phyloP scores from a whole-genome alignment of 148 eudicot species.

The Spergularia marina region DNA sequence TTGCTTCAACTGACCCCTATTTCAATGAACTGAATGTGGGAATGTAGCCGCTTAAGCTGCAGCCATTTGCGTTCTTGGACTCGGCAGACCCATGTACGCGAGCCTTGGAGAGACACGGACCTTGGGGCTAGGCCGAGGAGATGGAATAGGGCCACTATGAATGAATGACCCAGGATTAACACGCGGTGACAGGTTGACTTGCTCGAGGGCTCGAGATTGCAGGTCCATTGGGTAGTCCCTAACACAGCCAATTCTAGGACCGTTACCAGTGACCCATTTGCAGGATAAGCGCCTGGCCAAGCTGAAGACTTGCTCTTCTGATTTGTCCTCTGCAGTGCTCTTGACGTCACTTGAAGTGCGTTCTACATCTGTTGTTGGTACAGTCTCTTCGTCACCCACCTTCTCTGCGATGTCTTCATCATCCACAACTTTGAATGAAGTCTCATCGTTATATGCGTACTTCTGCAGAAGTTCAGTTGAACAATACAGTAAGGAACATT shows the following conservation, averaged over 20 bases:
- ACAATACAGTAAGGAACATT: not conserved
- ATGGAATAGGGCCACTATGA: constrained; percentile 49
- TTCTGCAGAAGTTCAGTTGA: constrained; percentile 39
- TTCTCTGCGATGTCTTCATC: constrained; percentile 37
- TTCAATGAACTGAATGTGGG: not conserved
- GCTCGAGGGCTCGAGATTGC: constrained; percentile 84
- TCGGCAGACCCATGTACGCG: constrained; percentile 57
- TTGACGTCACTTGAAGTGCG: constrained; percentile 11
- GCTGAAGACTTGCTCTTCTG: constrained; percentile 28
- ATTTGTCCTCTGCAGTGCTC: not conserved
- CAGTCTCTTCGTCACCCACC: constrained; percentile 16
- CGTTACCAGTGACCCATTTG: constrained; percentile 73
- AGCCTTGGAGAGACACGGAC: constrained; percentile 42
- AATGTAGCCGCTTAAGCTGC: constrained; percentile 22
- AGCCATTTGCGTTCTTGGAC: constrained; percentile 58
- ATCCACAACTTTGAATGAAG: constrained; percentile 33
- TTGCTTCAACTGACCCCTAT: too few species aligned
- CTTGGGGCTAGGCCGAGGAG: constrained; percentile 42
- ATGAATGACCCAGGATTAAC: constrained; percentile 30
- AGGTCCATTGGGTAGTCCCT: constrained; percentile 78
- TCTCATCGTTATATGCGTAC: constrained; percentile 59
- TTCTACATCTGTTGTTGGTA: constrained; percentile 4
- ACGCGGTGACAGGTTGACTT: constrained; percentile 84
- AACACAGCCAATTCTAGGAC: constrained; percentile 84
- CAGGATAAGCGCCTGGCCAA: constrained; percentile 58